A percentile compares a stretch with the other conserved stretches of the same genome.
phyloP scores from a whole-genome alignment of 768 basidiomycete species.

The Russula emetica region DNA sequence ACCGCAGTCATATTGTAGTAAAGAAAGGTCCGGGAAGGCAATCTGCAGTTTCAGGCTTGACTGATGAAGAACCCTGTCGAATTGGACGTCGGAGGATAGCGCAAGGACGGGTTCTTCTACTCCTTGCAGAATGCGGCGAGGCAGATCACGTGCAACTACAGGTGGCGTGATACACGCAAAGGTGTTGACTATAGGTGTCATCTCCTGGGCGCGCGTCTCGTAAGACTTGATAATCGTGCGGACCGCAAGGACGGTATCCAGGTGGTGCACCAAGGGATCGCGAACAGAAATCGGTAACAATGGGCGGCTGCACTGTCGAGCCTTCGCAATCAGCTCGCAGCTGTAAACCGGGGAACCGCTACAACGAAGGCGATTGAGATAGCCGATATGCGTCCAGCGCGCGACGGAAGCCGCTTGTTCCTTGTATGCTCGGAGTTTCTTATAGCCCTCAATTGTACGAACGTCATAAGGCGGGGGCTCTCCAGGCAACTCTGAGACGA shows the following conservation, averaged over 20 bases:
- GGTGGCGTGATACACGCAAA: constrained; percentile 82
- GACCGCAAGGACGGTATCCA: constrained; percentile 42
- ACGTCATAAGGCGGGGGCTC: constrained; percentile 69
- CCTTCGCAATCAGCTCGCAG: constrained; percentile 38
- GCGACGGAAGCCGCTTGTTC: constrained; percentile 49
- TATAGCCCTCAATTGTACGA: constrained; percentile 72
- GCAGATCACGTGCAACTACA: constrained; percentile 71
- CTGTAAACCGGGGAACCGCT: constrained; percentile 37
- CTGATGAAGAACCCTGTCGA: constrained; percentile 68
- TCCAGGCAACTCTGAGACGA: constrained; percentile 50
- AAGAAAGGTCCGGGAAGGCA: constrained; percentile 85
- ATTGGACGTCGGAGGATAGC: constrained; percentile 36
- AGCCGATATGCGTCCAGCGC: constrained; percentile 66
- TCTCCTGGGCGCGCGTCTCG: constrained; percentile 49
- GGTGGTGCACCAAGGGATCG: constrained; percentile 35
- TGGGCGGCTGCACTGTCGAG: constrained; percentile 39
- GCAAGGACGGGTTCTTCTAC: constrained; percentile 29
- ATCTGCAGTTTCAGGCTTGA: constrained; percentile 82
- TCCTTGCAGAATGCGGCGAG: constrained; percentile 55
- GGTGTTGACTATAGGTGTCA: constrained; percentile 51
- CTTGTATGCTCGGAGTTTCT: constrained; percentile 41
- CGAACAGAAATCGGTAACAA: constrained; percentile 51
- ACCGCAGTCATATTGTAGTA: constrained; percentile 94
- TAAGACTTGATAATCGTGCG: constrained; percentile 62
- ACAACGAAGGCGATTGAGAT: constrained; percentile 74